Base-by-base conservation (phyloP, 2,329 filamentous ascomycete species). In the Diatrype stigma region DNA sequence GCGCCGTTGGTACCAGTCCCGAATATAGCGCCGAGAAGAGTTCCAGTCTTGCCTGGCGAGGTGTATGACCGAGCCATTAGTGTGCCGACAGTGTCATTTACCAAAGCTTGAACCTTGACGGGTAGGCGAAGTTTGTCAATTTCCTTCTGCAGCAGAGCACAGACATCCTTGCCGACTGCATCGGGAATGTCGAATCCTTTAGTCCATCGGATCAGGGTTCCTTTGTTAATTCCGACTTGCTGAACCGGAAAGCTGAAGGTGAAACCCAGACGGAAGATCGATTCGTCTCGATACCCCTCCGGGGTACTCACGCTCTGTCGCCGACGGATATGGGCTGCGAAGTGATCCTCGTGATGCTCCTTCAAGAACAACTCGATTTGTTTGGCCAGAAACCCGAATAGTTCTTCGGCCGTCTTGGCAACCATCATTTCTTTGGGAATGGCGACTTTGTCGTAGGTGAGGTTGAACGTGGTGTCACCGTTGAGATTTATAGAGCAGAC, bases 161-260 rank as follows among this genome's bases (percentile, higher is more conserved):
- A 99, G 30, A 99, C 92, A 69, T 99, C 94, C 72, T 96, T 88
- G 62, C 93, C 94, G 52, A 99, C 72, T 1, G 92, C 89, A 67
- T 97, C 94, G n/a, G 85, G 81, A 59, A 99, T 97, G 67, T 97
- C 90, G 67, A 96, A 99, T 48, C 94, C 94, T 76, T 99, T 99
- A 51, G 94, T 99, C 94, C 94, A 99, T 61, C 94, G 85, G 71
- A 96, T 94, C 49, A 99, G 79, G 51, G 86, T 87, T 54, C 94
- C 94, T 73, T 91, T 93, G 79, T 97, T 97, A 69, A 99, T 96
- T 37, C 90, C 92, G 51, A 89, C 79, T 70, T 99, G 94, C 67
- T 95, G 84, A 37, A 97, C 92, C 2, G 94, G 94, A 74, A 97
- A 99, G 67, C 89, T 96, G 73, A 99, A 99, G 48, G 94, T 99